Conservation (phyloP, 441 rosid genomes). For the Cnidoscolus chayamansa region DNA sequence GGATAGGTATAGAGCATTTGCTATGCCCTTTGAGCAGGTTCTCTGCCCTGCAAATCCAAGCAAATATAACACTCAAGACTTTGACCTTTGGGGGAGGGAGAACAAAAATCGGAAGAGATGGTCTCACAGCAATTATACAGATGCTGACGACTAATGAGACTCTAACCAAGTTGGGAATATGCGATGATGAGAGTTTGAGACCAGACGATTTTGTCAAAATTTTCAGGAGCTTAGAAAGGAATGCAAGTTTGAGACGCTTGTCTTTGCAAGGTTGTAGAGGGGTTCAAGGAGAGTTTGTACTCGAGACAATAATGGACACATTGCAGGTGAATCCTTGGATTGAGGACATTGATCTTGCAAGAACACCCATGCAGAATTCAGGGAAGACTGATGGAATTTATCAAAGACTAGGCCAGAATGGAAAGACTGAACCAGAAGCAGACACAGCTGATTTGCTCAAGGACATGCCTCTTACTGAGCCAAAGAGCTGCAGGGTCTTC, state of each 20-base stretch:
- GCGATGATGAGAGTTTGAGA: constrained; percentile 68
- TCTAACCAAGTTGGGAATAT: constrained; percentile 59
- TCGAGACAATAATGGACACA: constrained; percentile 66
- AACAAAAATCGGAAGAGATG: constrained; percentile 70
- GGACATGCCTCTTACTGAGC: constrained; percentile 85
- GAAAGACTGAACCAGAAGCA: constrained; percentile 44
- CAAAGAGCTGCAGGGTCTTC: constrained; percentile 78
- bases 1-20: constrained; percentile 70
- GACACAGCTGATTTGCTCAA: constrained; percentile 57
- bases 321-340: constrained; percentile 83
- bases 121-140: constrained; percentile 65
- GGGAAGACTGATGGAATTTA: constrained; percentile 71
- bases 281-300: constrained; percentile 61
- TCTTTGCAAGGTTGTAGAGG: constrained; percentile 90
- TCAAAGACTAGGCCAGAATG: constrained; percentile 75
- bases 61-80: constrained; percentile 69
- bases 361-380: constrained; percentile 67
- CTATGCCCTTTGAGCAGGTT: constrained; percentile 89
- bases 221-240: constrained; percentile 68
- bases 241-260: constrained; percentile 62
- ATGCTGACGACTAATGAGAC: constrained; percentile 79
- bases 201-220: constrained; percentile 66
- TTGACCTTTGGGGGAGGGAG: constrained; percentile 68
- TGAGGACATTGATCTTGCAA: constrained; percentile 74
- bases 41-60: constrained; percentile 76